Conservation (phyloP, 805 yeast species). For the Zygoascus ofunaensis region DNA sequence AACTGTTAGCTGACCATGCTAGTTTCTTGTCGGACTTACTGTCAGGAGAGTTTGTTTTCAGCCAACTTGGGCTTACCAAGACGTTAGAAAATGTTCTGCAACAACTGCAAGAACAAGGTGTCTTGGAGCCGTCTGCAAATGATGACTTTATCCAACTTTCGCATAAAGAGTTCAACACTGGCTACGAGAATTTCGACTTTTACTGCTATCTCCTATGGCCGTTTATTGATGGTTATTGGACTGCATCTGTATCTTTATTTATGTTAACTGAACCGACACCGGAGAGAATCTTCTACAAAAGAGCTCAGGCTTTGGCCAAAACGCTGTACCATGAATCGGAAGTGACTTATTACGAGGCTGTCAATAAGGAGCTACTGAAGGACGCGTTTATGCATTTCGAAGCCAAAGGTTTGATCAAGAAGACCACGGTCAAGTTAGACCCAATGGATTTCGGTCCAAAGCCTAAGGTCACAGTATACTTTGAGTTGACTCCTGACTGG, state of each 20-base stretch:
- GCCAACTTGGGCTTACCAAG: constrained; percentile 28
- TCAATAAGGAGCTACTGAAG: constrained; percentile 33
- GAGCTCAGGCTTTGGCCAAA: constrained; percentile 33
- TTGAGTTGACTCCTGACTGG: constrained; percentile 23
- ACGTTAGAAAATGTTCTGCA: constrained; percentile 27
- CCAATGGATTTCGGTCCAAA: constrained; percentile 4
- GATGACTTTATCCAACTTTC: constrained; percentile 20
- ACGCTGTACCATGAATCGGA: constrained; percentile 36
- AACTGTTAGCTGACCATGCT: constrained; percentile 25
- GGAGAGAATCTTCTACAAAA: constrained; percentile 26
- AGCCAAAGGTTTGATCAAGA: constrained; percentile 26
- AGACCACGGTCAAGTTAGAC: constrained; percentile 15
- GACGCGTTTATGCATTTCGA: constrained; percentile 30
- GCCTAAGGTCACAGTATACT: constrained; percentile 4
- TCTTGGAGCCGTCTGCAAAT: constrained; percentile 19
- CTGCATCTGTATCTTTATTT: constrained; percentile 30
- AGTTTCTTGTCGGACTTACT: constrained; percentile 30
- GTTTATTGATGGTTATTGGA: constrained; percentile 37
- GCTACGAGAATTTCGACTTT: constrained; percentile 30
- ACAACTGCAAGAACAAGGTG: constrained; percentile 24
- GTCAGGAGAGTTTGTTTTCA: constrained; percentile 34
- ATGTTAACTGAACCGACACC: constrained; percentile 24
- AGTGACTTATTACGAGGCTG: constrained; percentile 33
- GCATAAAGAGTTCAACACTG: constrained; percentile 11
- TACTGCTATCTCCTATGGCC: constrained; percentile 37